Evolutionary conservation across 768 basidiomycete genomes (phyloP).

Genomic region (Cystobasidiopsis lactophilus): DNA sequence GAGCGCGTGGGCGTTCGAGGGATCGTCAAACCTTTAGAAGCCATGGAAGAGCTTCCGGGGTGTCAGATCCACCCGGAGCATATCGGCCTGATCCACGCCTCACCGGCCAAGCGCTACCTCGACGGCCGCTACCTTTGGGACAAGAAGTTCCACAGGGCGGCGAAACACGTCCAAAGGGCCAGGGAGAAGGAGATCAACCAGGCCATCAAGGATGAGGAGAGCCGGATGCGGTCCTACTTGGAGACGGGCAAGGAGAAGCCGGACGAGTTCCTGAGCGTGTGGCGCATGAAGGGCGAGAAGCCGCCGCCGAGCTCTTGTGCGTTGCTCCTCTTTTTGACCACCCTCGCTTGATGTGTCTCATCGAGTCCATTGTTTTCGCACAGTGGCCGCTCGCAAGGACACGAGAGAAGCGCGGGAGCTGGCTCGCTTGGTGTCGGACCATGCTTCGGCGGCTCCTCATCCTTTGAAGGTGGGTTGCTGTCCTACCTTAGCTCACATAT

Average conservation of each 20-base stretch:
- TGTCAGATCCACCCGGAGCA: constrained; percentile 41
- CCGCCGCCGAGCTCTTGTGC: constrained; percentile 2
- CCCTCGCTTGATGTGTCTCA: neutral
- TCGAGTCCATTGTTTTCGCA: neutral
- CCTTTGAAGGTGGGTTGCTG: neutral
- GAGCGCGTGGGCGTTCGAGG: constrained; percentile 71
- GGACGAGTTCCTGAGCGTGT: neutral
- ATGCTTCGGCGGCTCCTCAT: neutral
- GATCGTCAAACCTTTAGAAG: constrained; percentile 56
- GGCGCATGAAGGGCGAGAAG: constrained; percentile 4
- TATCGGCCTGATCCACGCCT: constrained; percentile 56
- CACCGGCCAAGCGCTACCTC: constrained; percentile 46
- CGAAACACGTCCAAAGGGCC: constrained; percentile 40
- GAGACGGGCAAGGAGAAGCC: neutral
- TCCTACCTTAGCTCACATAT: no score
- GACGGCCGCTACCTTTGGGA: constrained; percentile 39
- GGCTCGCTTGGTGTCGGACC: neutral
- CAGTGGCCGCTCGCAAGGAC: no score
- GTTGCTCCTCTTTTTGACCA: neutral
- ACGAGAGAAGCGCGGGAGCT: neutral
- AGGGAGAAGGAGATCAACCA: constrained; percentile 23
- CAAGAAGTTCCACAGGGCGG: constrained; percentile 40
- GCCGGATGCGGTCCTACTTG: neutral
- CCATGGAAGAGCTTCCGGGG: constrained; percentile 41
- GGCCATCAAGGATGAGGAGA: neutral